Evolutionary conservation across 225 moss, liverwort and hornwort genomes (phyloP).

Genomic region (Pleurozium schreberi): DNA sequence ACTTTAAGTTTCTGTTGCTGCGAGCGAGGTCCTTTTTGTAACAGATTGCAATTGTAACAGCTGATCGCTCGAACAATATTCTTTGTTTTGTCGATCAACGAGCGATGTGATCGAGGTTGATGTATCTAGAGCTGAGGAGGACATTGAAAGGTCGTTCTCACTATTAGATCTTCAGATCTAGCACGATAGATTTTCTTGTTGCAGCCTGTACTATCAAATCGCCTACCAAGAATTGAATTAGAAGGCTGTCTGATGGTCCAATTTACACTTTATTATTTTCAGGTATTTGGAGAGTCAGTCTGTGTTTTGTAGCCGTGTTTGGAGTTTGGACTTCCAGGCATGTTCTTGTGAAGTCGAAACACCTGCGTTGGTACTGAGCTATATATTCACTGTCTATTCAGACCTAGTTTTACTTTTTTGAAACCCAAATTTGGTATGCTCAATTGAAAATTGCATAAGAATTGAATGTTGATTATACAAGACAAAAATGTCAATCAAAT

Average conservation of each 20-base stretch:
- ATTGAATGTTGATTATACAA: no score
- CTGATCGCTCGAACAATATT: no score
- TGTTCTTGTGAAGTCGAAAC: neutral
- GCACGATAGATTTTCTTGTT: neutral
- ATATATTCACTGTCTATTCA: neutral
- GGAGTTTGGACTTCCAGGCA: neutral
- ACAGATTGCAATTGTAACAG: neutral
- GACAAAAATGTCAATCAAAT: no score
- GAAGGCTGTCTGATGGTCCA: no score
- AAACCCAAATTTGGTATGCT: neutral
- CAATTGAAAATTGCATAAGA: no score
- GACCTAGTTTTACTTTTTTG: no score
- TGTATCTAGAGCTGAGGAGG: neutral
- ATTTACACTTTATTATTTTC: no score
- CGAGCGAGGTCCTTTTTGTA: neutral
- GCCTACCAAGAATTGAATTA: neutral
- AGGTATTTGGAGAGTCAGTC: no score
- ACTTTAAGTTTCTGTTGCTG: no score
- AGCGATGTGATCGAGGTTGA: neutral
- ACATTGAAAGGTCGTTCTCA: neutral
- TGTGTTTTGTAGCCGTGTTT: neutral
- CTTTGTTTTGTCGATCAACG: neutral
- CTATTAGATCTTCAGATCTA: neutral
- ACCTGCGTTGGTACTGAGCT: neutral
- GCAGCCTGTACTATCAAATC: neutral